Base-by-base conservation (phyloP, 148 eudicot species). In the Rhododendron ovatum region DNA sequence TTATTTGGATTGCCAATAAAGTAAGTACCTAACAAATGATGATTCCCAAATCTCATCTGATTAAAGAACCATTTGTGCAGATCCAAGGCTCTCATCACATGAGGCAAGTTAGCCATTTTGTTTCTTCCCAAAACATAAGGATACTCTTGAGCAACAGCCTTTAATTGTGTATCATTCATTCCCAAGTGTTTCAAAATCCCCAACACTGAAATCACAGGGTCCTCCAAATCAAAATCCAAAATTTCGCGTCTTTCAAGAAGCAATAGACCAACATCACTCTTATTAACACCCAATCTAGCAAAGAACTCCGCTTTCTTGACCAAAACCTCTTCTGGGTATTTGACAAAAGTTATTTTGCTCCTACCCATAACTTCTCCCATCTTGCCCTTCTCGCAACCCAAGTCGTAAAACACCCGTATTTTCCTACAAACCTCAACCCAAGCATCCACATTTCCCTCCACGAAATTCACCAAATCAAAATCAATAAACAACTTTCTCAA, bases 61-160 rank as follows among this genome's bases (percentile, higher is more conserved):
- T 89, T 51, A 71, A 91, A 90, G 88, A 94, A 94, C 98, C 98
- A 94, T 76, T 91, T 89, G 30, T 91, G 89, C 71, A 94, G 93
- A 89, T 93, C 89, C 92, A 95, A 75, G 20, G 95, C 89, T 88
- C 90, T 93, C 87, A 95, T 90, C 81, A 92, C 87, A 85, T 88
- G 83, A 74, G 98, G 96, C 85, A 94, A 78, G 90, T 95, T 89
- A 87, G 75, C 78, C 86, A 95, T 89, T 87, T 87, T 91, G 78
- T 95, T 92, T 85, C 90, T 89, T 41, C 93, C 98, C 61, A 95
- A 80, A 57, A 93, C 93, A 86, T 94, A 90, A 17, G 94, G 92
- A 85, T 87, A 92, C 47, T 84, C 88, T 82, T 88, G 57, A 79
- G 86, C 65, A 78, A 92, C 85, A 8, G 81, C 78, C 57, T 82